Evolutionary conservation across 106 monocot genomes (phyloP).

Genomic region (Gastrodia elata): DNA sequence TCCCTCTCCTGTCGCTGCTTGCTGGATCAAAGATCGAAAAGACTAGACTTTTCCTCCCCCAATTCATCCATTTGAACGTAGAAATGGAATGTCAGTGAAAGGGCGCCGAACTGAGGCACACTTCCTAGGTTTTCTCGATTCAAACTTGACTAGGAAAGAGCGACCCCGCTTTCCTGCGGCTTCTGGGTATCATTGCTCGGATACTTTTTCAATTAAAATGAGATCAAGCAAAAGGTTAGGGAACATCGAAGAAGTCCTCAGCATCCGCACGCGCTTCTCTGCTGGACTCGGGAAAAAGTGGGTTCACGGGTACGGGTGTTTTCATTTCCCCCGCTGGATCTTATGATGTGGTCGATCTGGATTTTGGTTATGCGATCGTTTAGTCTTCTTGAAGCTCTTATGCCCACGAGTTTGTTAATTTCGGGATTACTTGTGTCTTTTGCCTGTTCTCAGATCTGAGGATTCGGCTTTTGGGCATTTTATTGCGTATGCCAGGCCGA

Average conservation of each 20-base stretch:
- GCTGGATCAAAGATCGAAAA: background rate
- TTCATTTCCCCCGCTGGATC: background rate
- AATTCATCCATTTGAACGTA: background rate
- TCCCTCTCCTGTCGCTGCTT: background rate
- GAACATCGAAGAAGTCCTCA: background rate
- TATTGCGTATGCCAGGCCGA: background rate
- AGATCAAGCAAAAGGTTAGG: background rate
- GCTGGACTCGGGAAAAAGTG: background rate
- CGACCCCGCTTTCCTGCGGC: background rate
- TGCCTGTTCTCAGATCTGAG: background rate
- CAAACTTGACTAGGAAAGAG: background rate
- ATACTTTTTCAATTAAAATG: background rate
- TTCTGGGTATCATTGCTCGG: background rate
- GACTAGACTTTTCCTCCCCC: background rate
- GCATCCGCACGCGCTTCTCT: background rate
- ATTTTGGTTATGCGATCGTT: background rate
- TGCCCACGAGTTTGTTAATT: background rate
- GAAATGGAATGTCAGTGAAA: conserved; percentile 3
- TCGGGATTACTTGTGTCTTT: background rate
- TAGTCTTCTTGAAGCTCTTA: background rate
- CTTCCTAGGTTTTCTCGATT: conserved; percentile 3
- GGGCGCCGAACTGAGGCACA: background rate
- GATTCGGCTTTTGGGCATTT: background rate
- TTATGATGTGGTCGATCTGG: background rate
- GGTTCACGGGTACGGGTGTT: background rate